phyloP scores from a whole-genome alignment of 768 basidiomycete species.

The Xerocomellus intermedius region DNA sequence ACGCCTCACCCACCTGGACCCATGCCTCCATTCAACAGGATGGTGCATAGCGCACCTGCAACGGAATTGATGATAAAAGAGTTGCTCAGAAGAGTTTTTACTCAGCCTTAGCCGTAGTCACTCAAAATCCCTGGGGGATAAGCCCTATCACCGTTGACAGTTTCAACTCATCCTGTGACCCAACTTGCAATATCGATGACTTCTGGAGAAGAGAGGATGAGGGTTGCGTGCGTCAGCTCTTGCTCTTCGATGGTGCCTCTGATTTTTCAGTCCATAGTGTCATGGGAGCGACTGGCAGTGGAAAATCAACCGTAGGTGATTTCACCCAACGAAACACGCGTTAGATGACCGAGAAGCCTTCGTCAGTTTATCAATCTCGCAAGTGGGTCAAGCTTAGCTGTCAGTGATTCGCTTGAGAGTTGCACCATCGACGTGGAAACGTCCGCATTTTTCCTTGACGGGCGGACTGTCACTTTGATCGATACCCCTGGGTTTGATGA shows the following conservation, averaged over 20 bases:
- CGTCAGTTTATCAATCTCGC: constrained; percentile 21
- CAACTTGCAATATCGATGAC: constrained; percentile 8
- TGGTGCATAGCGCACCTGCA: background rate
- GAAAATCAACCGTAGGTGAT: constrained; percentile 23
- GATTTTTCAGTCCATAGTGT: constrained; percentile 9
- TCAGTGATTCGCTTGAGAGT: constrained; percentile 27
- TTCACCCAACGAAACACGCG: background rate
- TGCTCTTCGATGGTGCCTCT: background rate
- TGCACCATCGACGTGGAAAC: constrained; percentile 30
- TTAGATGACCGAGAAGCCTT: background rate
- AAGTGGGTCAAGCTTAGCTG: constrained; percentile 17
- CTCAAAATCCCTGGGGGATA: background rate
- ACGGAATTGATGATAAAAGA: constrained; percentile 2
- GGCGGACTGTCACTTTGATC: constrained; percentile 43
- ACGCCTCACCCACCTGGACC: background rate
- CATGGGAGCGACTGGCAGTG: constrained; percentile 27
- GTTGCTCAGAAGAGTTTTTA: background rate
- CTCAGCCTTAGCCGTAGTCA: background rate
- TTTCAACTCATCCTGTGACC: background rate
- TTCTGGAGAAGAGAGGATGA: constrained; percentile 9
- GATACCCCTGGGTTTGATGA: constrained; percentile 66
- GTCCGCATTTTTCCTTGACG: constrained; percentile 43
- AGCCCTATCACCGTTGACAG: background rate
- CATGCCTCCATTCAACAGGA: background rate
- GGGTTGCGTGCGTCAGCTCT: constrained; percentile 18